Conservation (phyloP, 2,329 filamentous ascomycete species). For the Talaromyces sp. region DNA sequence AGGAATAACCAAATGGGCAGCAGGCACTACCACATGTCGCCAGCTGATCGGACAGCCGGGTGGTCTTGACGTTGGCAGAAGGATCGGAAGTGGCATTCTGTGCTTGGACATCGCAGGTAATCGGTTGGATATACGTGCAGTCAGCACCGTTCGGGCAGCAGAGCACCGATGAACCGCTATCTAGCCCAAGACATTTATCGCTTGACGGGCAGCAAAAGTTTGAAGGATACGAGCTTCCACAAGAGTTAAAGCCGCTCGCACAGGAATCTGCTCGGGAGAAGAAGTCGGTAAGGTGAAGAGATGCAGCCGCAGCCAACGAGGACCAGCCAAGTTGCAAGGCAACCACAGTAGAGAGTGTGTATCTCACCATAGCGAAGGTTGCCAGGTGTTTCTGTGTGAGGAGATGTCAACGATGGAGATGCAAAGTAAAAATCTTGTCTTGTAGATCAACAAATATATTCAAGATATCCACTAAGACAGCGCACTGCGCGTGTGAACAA, state of each 20-base stretch:
- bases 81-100: conserved; percentile 39
- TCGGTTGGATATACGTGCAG: conserved; percentile 39
- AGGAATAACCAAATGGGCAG: conserved; percentile 47
- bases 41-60: conserved; percentile 34
- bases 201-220: conserved; percentile 42
- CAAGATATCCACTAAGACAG: not conserved
- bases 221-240: conserved; percentile 33
- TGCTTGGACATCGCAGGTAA: conserved; percentile 38
- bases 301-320: conserved; percentile 17
- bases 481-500: not conserved
- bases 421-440: not conserved
- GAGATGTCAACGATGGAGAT: not conserved
- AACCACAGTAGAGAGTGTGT: conserved; percentile 7
- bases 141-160: conserved; percentile 42
- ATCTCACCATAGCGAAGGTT: conserved; percentile 8
- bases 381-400: not conserved
- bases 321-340: conserved; percentile 7
- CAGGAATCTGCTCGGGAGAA: conserved; percentile 24
- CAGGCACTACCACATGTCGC: conserved; percentile 39
- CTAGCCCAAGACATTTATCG: conserved; percentile 39
- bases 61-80: conserved; percentile 38
- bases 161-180: conserved; percentile 38
- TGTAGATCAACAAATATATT: not conserved
- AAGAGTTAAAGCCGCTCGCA: conserved; percentile 29
- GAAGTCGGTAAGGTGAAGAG: conserved; percentile 17